Percentiles rank a stretch among this genome's conserved stretches.
These are phyloP conservation scores for Aristolochia californica DNA, from an alignment of 164 flowering plant species.

Conservation along the genomic window DNA sequence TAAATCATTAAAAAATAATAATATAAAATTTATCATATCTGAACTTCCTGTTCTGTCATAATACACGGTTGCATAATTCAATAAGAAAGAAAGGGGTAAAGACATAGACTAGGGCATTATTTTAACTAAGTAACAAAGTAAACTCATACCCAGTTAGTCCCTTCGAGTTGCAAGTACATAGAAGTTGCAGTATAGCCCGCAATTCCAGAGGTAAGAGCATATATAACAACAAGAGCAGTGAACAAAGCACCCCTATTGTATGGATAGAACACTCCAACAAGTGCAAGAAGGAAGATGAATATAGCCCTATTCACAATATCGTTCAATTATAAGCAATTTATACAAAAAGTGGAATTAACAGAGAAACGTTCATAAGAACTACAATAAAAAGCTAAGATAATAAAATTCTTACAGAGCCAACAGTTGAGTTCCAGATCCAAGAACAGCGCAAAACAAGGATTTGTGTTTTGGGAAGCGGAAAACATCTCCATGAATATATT, in stretches of 20 bases:
- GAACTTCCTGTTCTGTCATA: no score
- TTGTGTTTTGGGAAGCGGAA: slow-evolving; percentile 21
- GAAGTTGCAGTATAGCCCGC: slow-evolving; percentile 25
- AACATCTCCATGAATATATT: slow-evolving; percentile 24
- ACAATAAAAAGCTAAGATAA: not conserved
- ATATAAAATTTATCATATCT: no score
- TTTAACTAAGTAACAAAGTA: not conserved
- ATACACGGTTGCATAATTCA: no score
- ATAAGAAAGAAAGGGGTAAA: no score
- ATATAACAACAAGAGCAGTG: slow-evolving; percentile 25
- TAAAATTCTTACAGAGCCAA: slow-evolving; percentile 13
- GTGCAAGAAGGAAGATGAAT: slow-evolving; percentile 21
- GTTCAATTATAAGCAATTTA: not conserved
- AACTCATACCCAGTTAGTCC: slow-evolving; percentile 23
- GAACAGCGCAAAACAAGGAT: slow-evolving; percentile 19
- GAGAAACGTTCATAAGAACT: no score
- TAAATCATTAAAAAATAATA: no score
- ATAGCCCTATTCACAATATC: slow-evolving; percentile 11
- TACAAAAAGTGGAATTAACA: not conserved
- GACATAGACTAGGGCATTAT: no score
- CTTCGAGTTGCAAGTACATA: slow-evolving; percentile 21
- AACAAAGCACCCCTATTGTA: slow-evolving; percentile 26
- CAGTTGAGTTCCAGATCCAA: slow-evolving; percentile 22
- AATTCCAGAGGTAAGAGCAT: slow-evolving; percentile 26
- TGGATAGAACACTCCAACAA: slow-evolving; percentile 27